Evolutionary conservation across 2,329 filamentous ascomycete species (phyloP).

Genomic region (Rhynchosporium agropyri): DNA sequence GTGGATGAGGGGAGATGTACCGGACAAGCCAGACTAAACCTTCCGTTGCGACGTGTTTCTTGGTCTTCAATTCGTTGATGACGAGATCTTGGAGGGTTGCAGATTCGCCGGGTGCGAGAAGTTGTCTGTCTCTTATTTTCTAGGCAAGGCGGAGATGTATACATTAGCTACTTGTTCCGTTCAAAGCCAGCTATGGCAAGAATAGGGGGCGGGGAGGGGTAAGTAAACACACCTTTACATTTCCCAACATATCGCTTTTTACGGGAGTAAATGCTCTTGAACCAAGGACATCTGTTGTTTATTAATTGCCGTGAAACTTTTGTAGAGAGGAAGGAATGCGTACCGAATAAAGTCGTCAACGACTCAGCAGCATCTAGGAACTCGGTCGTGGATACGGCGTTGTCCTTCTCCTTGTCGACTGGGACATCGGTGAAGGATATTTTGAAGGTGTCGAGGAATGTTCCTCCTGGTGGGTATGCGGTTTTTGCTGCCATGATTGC

Average conservation of each 20-base stretch:
- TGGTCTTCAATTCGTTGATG: slow-evolving; percentile 82
- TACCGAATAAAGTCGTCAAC: slow-evolving; percentile 85
- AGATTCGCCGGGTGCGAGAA: slow-evolving; percentile 77
- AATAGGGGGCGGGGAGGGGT: slow-evolving; percentile 24
- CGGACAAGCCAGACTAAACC: slow-evolving; percentile 89
- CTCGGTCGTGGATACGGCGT: slow-evolving; percentile 78
- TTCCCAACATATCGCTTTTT: slow-evolving; percentile 88
- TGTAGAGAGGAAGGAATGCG: slow-evolving; percentile 23
- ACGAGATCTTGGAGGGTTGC: slow-evolving; percentile 83
- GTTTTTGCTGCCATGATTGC: slow-evolving; percentile 35
- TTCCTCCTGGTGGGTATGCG: slow-evolving; percentile 47
- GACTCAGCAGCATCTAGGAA: slow-evolving; percentile 93
- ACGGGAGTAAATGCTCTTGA: slow-evolving; percentile 83
- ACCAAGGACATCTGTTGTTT: slow-evolving; percentile 59
- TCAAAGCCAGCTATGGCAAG: neutral
- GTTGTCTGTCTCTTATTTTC: slow-evolving; percentile 88
- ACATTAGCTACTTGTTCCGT: slow-evolving; percentile 10
- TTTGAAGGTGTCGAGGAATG: slow-evolving; percentile 85
- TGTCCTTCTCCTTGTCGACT: slow-evolving; percentile 70
- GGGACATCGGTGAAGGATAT: slow-evolving; percentile 83
- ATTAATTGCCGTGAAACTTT: neutral
- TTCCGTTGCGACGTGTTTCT: slow-evolving; percentile 87
- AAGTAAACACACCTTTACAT: slow-evolving; percentile 70
- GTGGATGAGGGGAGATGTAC: slow-evolving; percentile 49
- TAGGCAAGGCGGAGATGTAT: slow-evolving; percentile 43